phyloP scores from a whole-genome alignment of 306 rosid species.

The Vigna angularis region DNA sequence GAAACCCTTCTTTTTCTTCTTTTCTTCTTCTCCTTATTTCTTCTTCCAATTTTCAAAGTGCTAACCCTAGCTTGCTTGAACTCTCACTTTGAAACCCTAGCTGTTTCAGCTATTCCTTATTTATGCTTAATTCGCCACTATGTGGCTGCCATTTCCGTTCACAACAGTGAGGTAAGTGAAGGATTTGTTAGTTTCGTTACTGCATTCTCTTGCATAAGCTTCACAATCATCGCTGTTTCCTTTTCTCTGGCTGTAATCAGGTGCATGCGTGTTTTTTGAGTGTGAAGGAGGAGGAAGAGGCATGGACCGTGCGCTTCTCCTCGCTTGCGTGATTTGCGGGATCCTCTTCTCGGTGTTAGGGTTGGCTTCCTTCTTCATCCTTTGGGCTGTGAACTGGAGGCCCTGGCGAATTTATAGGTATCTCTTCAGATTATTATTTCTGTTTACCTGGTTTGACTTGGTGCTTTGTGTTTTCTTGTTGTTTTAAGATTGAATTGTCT shows the following conservation, averaged over 20 bases:
- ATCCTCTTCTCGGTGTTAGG: slow-evolving; percentile 84
- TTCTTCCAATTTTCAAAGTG: slow-evolving; percentile 23
- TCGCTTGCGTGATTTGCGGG: slow-evolving; percentile 88
- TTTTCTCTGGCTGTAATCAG: slow-evolving; percentile 42
- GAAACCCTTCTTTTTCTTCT: not conserved
- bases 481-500: slow-evolving; percentile 14
- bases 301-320: slow-evolving; percentile 76
- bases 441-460: not conserved
- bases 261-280: slow-evolving; percentile 70
- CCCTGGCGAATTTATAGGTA: slow-evolving; percentile 99
- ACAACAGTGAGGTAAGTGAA: slow-evolving; percentile 37
- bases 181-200: slow-evolving; percentile 6
- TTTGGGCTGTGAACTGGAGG: slow-evolving; percentile 99
- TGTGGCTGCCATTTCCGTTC: slow-evolving; percentile 58
- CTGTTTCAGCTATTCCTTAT: slow-evolving; percentile 59
- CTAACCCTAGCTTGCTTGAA: slow-evolving; percentile 50
- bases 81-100: slow-evolving; percentile 50
- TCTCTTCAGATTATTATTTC: not conserved
- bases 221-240: not conserved
- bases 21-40: not conserved
- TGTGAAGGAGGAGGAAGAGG: slow-evolving; percentile 48
- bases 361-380: slow-evolving; percentile 79
- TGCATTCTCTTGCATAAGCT: slow-evolving; percentile 30
- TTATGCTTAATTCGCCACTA: slow-evolving; percentile 59
- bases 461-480: not conserved